Evolutionary conservation across 164 flowering plant genomes (phyloP).

Genomic region (Cinnamomum chago): DNA sequence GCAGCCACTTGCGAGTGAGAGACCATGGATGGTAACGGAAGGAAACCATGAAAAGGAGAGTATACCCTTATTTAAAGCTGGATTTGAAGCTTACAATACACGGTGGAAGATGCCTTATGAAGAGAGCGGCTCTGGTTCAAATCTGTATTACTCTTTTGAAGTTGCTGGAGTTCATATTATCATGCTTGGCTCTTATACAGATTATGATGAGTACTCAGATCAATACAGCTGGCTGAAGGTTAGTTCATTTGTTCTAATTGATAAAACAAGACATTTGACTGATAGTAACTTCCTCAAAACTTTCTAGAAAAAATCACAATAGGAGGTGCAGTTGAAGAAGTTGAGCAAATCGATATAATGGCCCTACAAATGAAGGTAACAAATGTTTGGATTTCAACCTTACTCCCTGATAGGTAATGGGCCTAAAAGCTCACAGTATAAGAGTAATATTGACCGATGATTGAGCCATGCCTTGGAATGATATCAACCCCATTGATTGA

Average conservation of each 20-base stretch:
- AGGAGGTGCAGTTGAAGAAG: too few species aligned
- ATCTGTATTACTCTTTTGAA: constrained; percentile 89
- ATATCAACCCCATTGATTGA: too few species aligned
- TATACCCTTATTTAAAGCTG: constrained; percentile 56
- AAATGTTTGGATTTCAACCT: too few species aligned
- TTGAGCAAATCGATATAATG: too few species aligned
- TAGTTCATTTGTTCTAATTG: constrained; percentile 14
- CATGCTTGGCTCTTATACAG: constrained; percentile 96
- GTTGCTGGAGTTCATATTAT: constrained; percentile 84
- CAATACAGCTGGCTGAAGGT: constrained; percentile 94
- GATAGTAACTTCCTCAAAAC: too few species aligned
- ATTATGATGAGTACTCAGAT: constrained; percentile 68
- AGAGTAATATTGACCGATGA: too few species aligned
- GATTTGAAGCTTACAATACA: constrained; percentile 76
- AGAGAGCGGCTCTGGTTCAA: constrained; percentile 87
- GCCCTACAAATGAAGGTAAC: too few species aligned
- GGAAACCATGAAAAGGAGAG: constrained; percentile 88
- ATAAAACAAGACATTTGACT: too few species aligned
- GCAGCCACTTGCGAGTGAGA: constrained; percentile 88
- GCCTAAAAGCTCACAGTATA: too few species aligned
- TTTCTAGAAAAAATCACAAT: too few species aligned
- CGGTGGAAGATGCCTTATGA: constrained; percentile 95
- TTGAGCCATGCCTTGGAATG: too few species aligned
- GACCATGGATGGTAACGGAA: constrained; percentile 98
- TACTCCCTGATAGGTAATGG: too few species aligned